Evolutionary conservation across 345 rosid species (phyloP).

Genomic region (Eucalyptus shirleyi): DNA sequence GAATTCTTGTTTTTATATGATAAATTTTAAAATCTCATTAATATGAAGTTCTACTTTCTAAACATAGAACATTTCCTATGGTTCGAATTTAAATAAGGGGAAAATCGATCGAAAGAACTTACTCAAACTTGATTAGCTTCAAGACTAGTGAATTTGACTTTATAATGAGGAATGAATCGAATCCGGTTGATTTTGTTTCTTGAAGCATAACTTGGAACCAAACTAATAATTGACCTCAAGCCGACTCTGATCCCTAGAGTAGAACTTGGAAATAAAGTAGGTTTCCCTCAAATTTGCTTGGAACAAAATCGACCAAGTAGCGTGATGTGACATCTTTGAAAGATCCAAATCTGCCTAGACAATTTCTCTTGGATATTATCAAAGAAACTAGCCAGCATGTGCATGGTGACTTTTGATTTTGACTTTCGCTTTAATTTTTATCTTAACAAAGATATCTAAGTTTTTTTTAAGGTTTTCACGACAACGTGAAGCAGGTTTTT

Average conservation of each 20-base stretch:
- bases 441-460: not conserved
- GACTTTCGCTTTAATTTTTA: not conserved
- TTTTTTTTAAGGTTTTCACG: no score
- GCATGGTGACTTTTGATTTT: not conserved
- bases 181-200: rapidly evolving
- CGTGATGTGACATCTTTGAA: not conserved
- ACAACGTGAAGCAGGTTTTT: not conserved
- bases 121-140: not conserved
- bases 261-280: not conserved
- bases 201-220: not conserved
- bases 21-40: not conserved
- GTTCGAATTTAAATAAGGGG: not conserved
- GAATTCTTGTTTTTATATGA: not conserved
- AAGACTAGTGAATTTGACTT: rapidly evolving
- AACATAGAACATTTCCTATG: not conserved
- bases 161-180: not conserved
- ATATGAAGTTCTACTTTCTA: not conserved
- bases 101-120: not conserved
- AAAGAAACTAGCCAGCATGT: not conserved
- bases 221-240: not conserved
- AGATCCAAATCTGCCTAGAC: not conserved
- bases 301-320: not conserved
- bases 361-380: not conserved
- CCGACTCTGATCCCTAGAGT: not conserved
- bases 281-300: not conserved